phyloP scores from a whole-genome alignment of 2,329 filamentous ascomycete species.

The Clarireedia paspali region DNA sequence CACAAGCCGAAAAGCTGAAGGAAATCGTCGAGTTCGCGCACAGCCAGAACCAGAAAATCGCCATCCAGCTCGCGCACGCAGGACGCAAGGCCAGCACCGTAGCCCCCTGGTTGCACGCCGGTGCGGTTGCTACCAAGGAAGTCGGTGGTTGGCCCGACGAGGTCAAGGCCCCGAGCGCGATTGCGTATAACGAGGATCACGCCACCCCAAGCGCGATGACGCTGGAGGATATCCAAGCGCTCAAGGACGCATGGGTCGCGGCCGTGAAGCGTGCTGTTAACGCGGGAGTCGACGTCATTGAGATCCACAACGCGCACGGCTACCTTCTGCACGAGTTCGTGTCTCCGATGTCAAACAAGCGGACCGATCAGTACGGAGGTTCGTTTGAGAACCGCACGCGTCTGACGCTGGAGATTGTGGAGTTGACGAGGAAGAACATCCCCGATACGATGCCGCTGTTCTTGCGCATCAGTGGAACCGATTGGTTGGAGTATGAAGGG shows the following conservation, averaged over 20 bases:
- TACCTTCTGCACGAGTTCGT: conserved; percentile 68
- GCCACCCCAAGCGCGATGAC: conserved; percentile 61
- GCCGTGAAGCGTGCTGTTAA: conserved; percentile 52
- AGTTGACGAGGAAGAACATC: conserved; percentile 53
- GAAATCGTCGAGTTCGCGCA: conserved; percentile 72
- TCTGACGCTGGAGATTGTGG: conserved; percentile 58
- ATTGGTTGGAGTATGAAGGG: conserved; percentile 61
- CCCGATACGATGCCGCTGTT: conserved; percentile 64
- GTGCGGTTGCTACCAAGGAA: conserved; percentile 43
- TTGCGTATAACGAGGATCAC: conserved; percentile 54
- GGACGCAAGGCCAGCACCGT: conserved; percentile 60
- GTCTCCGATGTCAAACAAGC: conserved; percentile 59
- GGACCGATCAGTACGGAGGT: conserved; percentile 61
- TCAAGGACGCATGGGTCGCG: conserved; percentile 56
- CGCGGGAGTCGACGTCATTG: conserved; percentile 65
- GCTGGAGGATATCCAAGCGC: conserved; percentile 54
- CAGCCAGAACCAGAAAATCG: conserved; percentile 67
- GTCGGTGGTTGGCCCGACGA: conserved; percentile 50
- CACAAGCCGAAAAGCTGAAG: conserved; percentile 61
- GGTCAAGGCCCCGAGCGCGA: conserved; percentile 42
- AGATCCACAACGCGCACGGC: conserved; percentile 75
- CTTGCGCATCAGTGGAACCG: conserved; percentile 64
- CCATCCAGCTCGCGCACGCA: conserved; percentile 75
- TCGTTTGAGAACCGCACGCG: conserved; percentile 65
- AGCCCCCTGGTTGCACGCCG: conserved; percentile 54